phyloP scores from a whole-genome alignment of 805 yeast species.

The Myxozyma lipomycoides region DNA sequence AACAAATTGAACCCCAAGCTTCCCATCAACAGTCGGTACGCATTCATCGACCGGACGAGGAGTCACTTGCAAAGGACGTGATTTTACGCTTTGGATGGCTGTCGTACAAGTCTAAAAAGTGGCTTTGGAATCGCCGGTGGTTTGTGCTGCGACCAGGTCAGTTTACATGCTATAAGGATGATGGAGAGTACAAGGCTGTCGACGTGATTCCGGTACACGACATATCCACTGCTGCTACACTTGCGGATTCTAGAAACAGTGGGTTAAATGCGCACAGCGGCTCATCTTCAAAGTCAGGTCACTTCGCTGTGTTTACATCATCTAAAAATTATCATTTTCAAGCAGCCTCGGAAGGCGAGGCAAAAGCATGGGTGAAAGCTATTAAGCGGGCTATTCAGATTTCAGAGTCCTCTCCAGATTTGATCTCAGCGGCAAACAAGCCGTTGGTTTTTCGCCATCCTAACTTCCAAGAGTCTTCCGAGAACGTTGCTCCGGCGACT shows the following conservation, averaged over 20 bases:
- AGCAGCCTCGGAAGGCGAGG: conserved; percentile 33
- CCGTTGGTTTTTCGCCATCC: conserved; percentile 11
- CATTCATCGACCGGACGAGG: neutral
- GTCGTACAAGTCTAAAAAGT: neutral
- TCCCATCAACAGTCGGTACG: neutral
- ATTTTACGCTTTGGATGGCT: conserved; percentile 35
- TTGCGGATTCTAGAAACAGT: conserved; percentile 26
- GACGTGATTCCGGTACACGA: conserved; percentile 34
- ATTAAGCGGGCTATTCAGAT: conserved; percentile 30
- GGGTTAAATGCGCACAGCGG: too few relatives aligned
- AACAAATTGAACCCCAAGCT: neutral
- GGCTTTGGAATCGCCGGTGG: conserved; percentile 37
- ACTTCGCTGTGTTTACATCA: conserved; percentile 37
- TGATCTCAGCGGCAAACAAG: neutral
- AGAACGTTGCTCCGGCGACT: conserved; percentile 4
- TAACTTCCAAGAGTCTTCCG: conserved; percentile 14
- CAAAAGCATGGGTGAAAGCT: conserved; percentile 35
- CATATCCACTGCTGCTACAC: conserved; percentile 36
- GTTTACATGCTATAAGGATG: conserved; percentile 38
- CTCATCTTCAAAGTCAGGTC: conserved; percentile 17
- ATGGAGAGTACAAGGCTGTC: conserved; percentile 37
- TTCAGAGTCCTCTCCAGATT: conserved; percentile 14
- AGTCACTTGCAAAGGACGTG: conserved; percentile 5
- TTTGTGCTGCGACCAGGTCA: conserved; percentile 37
- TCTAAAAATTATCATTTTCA: conserved; percentile 32